Conservation (phyloP, 495 filamentous ascomycete species). For the Mytilinidion resinicola region DNA sequence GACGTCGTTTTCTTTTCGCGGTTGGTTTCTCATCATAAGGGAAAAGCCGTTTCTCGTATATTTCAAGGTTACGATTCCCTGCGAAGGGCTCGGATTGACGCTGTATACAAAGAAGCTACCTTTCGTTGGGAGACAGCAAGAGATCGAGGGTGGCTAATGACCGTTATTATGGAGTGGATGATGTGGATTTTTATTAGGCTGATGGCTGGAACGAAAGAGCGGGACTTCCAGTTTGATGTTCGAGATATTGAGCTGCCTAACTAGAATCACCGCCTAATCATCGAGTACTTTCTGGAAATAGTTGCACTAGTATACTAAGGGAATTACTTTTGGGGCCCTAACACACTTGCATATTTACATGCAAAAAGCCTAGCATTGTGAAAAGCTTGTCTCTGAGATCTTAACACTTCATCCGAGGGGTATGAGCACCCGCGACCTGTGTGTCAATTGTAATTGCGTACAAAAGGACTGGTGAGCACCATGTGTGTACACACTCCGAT, state of each 20-base stretch:
- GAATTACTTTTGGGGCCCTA: too few relatives aligned
- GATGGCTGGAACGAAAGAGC: conserved; percentile 7
- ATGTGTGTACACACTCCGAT: too few relatives aligned
- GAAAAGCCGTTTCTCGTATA: not conserved
- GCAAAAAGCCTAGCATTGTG: too few relatives aligned
- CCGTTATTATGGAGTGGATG: conserved; percentile 17
- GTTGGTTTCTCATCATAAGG: conserved; percentile 8
- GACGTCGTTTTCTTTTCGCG: conserved; percentile 20
- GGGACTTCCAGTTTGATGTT: conserved; percentile 21
- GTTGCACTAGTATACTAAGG: too few relatives aligned
- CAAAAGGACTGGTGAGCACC: too few relatives aligned
- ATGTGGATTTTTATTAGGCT: conserved; percentile 12
- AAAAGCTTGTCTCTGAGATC: too few relatives aligned
- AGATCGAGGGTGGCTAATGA: conserved; percentile 17
- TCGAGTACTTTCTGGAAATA: too few relatives aligned
- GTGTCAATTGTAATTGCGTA: too few relatives aligned
- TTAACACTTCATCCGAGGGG: too few relatives aligned
- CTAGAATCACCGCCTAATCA: too few relatives aligned
- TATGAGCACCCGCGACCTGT: too few relatives aligned
- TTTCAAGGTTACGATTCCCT: conserved; percentile 10
- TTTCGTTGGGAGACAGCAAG: conserved; percentile 17
- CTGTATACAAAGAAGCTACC: conserved; percentile 20
- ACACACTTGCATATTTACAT: too few relatives aligned
- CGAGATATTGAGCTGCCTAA: conserved; percentile 4
- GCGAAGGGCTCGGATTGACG: conserved; percentile 13